Base-by-base conservation (phyloP, 1,139 yeast species). In the Diutina neorugosa region DNA sequence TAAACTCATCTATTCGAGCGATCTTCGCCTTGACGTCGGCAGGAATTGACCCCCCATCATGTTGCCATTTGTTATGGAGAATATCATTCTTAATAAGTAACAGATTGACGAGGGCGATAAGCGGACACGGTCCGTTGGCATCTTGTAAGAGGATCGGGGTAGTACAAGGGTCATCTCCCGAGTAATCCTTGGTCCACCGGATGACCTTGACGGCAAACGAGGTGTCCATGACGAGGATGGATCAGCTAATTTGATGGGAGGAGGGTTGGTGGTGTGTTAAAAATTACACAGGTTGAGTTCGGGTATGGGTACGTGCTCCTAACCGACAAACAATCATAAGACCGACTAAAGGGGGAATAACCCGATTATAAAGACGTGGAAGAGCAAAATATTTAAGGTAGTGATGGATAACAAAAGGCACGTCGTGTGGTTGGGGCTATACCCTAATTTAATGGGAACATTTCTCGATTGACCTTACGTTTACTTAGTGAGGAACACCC, bases 81-180 rank as follows among this genome's bases (percentile, higher is more conserved):
- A 71, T 55, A 53, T 76, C 79, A 43, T 75, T 70, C 2, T 78
- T 68, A 27, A 82, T 62, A n/a, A 82, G 59, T 31, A 89, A 63
- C 0, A 90, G 79, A 63, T 91, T 91, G 52, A 83, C 76, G 48
- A 91, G 69, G 0, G 96, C 91, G n/a, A 90, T 78, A 48, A 91
- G 67, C 1, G 96, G 96, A 63, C 96, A 90, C 0, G 96, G 96
- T 0, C 96, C 97, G 61, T 90, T 88, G 51, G 68, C 74, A 57
- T 87, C 87, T 66, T 91, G 97, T 19, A 88, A 68, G n/a, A 91
- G 68, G 42, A 90, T 80, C n/a, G 79, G 82, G 23, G 80, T 71
- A 21, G 41, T 27, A n/a, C 25, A 46, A 12, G 27, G 50, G 21
- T 46, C 50, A 11, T 46, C 50, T n/a, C 50, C 50, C 12, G 50